Conservation (phyloP, 371 early-diverging fungal genomes). For the Neoconidiobolus thromboides region DNA sequence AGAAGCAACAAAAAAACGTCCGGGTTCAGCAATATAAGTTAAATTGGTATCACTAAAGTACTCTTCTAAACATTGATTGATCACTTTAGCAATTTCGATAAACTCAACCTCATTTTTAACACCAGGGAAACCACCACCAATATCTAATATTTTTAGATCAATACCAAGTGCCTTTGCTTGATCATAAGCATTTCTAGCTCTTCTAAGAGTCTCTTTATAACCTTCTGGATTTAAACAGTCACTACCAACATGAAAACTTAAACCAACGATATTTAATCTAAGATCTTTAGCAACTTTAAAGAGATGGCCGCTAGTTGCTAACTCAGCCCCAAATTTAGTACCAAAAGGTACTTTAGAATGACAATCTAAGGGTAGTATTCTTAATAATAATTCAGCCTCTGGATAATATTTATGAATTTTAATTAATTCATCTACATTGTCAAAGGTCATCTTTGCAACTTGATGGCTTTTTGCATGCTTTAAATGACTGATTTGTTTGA, state of each 20-base stretch:
- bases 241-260: constrained; percentile 88
- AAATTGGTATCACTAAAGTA: constrained; percentile 48
- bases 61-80: constrained; percentile 56
- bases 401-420: constrained; percentile 75
- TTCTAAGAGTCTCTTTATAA: constrained; percentile 71
- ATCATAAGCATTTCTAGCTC: constrained; percentile 75
- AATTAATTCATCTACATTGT: constrained; percentile 88
- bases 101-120: constrained; percentile 35
- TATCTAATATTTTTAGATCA: constrained; percentile 63
- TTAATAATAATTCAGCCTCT: constrained; percentile 70
- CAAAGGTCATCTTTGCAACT: constrained; percentile 90
- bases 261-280: constrained; percentile 71
- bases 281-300: constrained; percentile 56
- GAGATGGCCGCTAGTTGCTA: constrained; percentile 41
- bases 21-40: constrained; percentile 93
- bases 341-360: constrained; percentile 80
- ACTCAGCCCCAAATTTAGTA: constrained; percentile 90
- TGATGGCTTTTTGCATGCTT: constrained; percentile 56
- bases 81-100: constrained; percentile 57
- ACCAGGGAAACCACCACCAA: constrained; percentile 97
- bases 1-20: constrained; percentile 85
- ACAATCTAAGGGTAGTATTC: constrained; percentile 89
- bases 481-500: constrained; percentile 88
- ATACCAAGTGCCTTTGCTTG: constrained; percentile 54
- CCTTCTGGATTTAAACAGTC: constrained; percentile 83